Conservation (phyloP, 495 filamentous ascomycete genomes). For the Chaetomium fimeti region DNA sequence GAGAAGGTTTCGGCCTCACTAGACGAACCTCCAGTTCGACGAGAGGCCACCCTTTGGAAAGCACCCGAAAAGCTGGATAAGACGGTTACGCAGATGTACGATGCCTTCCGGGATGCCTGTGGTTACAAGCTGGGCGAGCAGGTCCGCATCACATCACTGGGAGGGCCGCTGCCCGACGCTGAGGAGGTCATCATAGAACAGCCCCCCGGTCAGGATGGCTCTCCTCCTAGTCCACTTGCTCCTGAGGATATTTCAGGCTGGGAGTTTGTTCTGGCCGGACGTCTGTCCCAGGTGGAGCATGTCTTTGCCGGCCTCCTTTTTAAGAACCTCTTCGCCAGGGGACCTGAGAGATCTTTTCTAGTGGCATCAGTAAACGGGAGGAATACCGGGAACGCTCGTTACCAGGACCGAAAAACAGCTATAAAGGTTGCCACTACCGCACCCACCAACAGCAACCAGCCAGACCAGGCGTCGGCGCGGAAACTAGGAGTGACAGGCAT, state of each 20-base stretch:
- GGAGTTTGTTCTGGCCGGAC: constrained; percentile 34
- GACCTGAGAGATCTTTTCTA: constrained; percentile 47
- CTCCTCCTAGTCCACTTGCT: constrained; percentile 17
- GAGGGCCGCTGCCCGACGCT: constrained; percentile 39
- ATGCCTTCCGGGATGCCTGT: constrained; percentile 62
- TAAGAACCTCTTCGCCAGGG: constrained; percentile 45
- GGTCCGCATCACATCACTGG: constrained; percentile 49
- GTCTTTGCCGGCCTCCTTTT: constrained; percentile 51
- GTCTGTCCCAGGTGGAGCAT: constrained; percentile 45
- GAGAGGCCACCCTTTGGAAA: constrained; percentile 64
- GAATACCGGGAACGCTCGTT: constrained; percentile 40
- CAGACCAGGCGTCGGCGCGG: constrained; percentile 16
- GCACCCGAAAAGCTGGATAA: constrained; percentile 63
- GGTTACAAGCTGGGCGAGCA: constrained; percentile 63
- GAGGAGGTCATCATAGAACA: constrained; percentile 43
- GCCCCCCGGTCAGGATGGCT: constrained; percentile 16
- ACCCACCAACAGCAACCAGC: constrained; percentile 17
- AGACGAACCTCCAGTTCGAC: constrained; percentile 28
- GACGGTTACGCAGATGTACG: constrained; percentile 63
- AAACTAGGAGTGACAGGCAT: constrained; percentile 51
- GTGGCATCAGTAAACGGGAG: constrained; percentile 49
- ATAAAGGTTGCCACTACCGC: constrained; percentile 36
- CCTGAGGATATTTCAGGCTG: constrained; percentile 31
- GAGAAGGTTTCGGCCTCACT: constrained; percentile 37
- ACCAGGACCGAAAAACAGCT: constrained; percentile 38